Evolutionary conservation across 2,329 filamentous ascomycete species (phyloP).

Genomic region (Exophiala alcalophila): DNA sequence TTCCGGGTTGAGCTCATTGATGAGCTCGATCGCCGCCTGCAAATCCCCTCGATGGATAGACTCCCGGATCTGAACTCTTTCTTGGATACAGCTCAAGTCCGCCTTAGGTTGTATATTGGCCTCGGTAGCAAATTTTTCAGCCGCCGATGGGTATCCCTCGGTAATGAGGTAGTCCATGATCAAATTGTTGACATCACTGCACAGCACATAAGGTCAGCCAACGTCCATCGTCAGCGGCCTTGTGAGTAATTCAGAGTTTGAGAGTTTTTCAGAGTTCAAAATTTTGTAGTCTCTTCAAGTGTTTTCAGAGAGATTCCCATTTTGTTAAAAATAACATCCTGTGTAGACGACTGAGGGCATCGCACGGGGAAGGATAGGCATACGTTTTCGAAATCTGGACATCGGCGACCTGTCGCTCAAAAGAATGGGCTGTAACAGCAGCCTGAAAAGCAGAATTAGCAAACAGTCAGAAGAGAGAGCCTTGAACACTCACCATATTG

Average conservation of each 20-base stretch:
- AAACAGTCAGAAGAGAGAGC: not conserved
- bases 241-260: slow-evolving; percentile 4
- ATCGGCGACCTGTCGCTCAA: slow-evolving; percentile 78
- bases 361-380: slow-evolving; percentile 39
- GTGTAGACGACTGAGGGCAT: slow-evolving; percentile 43
- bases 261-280: slow-evolving; percentile 64
- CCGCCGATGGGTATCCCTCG: slow-evolving; percentile 89
- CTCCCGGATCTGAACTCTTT: slow-evolving; percentile 77
- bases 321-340: slow-evolving; percentile 88
- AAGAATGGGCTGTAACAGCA: slow-evolving; percentile 45
- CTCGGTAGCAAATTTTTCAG: slow-evolving; percentile 89
- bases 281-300: slow-evolving; percentile 83
- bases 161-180: slow-evolving; percentile 97
- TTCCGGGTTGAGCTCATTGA: slow-evolving; percentile 88
- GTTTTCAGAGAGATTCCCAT: slow-evolving; percentile 99
- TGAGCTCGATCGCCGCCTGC: slow-evolving; percentile 74
- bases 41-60: slow-evolving; percentile 84
- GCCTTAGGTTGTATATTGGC: slow-evolving; percentile 78
- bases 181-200: slow-evolving; percentile 88
- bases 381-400: slow-evolving; percentile 89
- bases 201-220: slow-evolving; percentile 31
- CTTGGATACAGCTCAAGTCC: slow-evolving; percentile 68
- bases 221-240: slow-evolving; percentile 1
- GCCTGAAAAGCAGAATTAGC: slow-evolving; percentile 17
- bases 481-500: slow-evolving; percentile 7